These are phyloP conservation scores for Corylus americana DNA, from an alignment of 306 rosid genomes.

Conservation along the genomic window DNA sequence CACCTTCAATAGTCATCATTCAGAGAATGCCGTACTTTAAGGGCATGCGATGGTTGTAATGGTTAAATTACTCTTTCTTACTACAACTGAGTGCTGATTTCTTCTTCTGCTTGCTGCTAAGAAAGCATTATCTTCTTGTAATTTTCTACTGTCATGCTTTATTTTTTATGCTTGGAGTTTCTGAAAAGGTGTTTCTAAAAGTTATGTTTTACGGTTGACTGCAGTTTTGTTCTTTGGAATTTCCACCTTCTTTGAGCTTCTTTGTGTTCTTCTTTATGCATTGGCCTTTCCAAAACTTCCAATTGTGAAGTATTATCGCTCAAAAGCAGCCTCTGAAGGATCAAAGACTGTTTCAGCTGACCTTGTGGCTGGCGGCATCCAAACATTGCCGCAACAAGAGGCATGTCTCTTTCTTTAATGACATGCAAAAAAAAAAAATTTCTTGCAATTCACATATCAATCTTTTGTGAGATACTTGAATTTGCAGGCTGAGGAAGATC, in stretches of 20 bases:
- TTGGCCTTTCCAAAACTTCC: conserved; percentile 69
- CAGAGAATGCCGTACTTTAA: background rate
- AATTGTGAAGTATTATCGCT: conserved; percentile 76
- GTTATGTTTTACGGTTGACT: conserved; percentile 16
- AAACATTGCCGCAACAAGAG: conserved; percentile 36
- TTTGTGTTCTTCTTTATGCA: conserved; percentile 71
- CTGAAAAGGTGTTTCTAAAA: background rate
- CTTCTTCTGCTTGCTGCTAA: conserved; percentile 1
- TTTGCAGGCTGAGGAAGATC: conserved; percentile 50
- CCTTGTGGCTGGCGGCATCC: conserved; percentile 82
- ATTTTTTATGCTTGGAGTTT: background rate
- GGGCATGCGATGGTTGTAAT: background rate
- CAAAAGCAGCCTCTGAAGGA: conserved; percentile 86
- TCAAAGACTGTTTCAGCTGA: conserved; percentile 84
- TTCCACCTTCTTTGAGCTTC: conserved; percentile 65
- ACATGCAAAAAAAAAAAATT: background rate
- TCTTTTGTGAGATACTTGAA: background rate
- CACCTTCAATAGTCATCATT: background rate
- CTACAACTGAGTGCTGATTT: background rate
- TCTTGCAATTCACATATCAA: background rate
- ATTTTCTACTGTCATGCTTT: background rate
- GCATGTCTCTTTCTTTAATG: conserved; percentile 2
- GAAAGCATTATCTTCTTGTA: background rate
- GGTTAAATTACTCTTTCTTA: background rate
- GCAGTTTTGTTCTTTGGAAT: conserved; percentile 82